Evolutionary conservation across 2,329 filamentous ascomycete genomes (phyloP).

Genomic region (Aspergillus sp.): DNA sequence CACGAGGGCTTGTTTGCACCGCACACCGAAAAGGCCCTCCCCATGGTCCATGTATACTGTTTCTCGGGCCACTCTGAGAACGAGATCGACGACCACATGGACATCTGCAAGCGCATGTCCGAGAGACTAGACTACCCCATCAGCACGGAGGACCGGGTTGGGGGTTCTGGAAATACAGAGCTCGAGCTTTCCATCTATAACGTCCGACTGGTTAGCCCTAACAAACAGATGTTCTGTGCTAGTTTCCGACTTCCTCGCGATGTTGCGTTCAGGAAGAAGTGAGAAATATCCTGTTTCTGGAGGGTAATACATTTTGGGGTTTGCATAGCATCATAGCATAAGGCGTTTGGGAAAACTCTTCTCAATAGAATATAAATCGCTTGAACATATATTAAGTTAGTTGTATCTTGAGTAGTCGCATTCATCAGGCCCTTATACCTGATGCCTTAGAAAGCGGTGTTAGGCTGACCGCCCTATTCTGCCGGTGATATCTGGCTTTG

Average conservation of each 20-base stretch:
- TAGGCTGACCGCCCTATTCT: slow-evolving; percentile 23
- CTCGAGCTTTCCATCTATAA: slow-evolving; percentile 57
- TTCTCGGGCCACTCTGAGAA: slow-evolving; percentile 82
- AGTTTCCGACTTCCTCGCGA: slow-evolving; percentile 81
- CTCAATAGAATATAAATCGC: neutral
- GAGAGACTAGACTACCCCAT: slow-evolving; percentile 61
- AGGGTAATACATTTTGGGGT: neutral
- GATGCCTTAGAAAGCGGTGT: slow-evolving; percentile 9
- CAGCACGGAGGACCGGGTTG: slow-evolving; percentile 51
- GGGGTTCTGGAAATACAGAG: slow-evolving; percentile 58
- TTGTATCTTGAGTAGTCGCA: neutral
- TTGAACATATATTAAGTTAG: neutral
- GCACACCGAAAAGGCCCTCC: slow-evolving; percentile 61
- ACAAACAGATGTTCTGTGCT: slow-evolving; percentile 96
- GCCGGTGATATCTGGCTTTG: slow-evolving; percentile 14
- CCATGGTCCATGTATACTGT: slow-evolving; percentile 90
- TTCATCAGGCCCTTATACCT: neutral
- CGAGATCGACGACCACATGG: slow-evolving; percentile 58
- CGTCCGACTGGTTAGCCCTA: slow-evolving; percentile 85
- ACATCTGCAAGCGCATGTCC: slow-evolving; percentile 68
- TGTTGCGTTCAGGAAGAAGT: slow-evolving; percentile 66
- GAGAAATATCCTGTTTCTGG: neutral
- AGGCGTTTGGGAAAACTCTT: slow-evolving; percentile 12
- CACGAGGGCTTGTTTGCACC: slow-evolving; percentile 66
- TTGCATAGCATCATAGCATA: slow-evolving; percentile 14